These are phyloP conservation scores for Eutypella sp. DNA, from an alignment of 2,329 filamentous ascomycete species.

Conservation along the genomic window DNA sequence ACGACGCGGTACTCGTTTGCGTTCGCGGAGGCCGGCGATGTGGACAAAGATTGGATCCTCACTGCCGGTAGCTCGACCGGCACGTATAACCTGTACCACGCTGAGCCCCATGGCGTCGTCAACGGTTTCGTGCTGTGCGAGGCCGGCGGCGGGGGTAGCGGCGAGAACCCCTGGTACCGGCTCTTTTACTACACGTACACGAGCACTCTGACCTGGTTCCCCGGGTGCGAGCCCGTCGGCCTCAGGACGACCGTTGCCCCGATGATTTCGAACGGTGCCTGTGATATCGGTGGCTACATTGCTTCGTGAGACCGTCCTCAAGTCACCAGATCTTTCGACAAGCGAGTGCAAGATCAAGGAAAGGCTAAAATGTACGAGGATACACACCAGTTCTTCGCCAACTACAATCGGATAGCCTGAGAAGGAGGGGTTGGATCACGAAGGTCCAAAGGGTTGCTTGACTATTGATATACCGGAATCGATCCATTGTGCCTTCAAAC, in stretches of 20 bases:
- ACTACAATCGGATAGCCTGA: no score
- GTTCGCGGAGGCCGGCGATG: conserved; percentile 15
- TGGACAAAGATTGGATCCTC: conserved; percentile 13
- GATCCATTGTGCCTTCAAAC: no score
- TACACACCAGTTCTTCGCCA: no score
- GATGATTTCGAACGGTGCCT: conserved; percentile 15
- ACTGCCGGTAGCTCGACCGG: conserved; percentile 6
- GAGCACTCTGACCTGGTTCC: conserved; percentile 4
- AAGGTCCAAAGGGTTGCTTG: no score
- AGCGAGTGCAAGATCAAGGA: no score
- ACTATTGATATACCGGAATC: no score
- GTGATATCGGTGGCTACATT: conserved; percentile 13
- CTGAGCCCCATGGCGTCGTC: conserved; percentile 3
- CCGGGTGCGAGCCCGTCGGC: conserved; percentile 15
- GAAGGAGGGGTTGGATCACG: no score
- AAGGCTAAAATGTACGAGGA: no score
- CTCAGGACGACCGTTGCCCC: conserved; percentile 15
- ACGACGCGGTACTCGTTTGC: conserved; percentile 12
- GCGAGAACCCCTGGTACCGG: conserved; percentile 14
- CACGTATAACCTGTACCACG: conserved; percentile 11
- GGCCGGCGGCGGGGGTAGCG: conserved; percentile 10
- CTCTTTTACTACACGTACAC: conserved; percentile 13
- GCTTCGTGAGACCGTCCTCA: no score
- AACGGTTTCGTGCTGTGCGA: conserved; percentile 15
- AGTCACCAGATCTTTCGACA: no score